phyloP scores from a whole-genome alignment of 176 grass and related monocot species.

The Oryza brachyantha region DNA sequence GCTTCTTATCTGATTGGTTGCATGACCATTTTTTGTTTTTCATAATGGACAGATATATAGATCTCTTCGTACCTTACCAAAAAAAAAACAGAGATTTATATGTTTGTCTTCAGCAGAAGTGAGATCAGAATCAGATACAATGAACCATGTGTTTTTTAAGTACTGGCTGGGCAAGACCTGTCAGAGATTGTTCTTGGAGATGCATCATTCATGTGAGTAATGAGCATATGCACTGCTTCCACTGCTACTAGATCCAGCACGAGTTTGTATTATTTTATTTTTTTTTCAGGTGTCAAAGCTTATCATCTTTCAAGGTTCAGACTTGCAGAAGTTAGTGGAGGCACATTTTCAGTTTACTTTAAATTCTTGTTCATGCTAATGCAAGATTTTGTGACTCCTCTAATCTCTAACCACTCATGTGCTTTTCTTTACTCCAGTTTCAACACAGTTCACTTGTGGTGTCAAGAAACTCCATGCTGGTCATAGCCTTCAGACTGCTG shows the following conservation, averaged over 20 bases:
- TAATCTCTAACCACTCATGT: not conserved
- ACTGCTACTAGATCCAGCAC: not conserved
- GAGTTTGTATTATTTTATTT: not conserved
- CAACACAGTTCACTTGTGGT: not conserved
- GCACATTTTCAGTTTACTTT: not conserved
- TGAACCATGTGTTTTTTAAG: slow-evolving; percentile 14
- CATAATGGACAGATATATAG: not conserved
- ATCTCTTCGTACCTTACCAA: not conserved
- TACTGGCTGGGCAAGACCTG: not conserved
- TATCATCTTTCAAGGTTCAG: not conserved
- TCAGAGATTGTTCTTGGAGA: not conserved
- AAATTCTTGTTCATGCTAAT: not conserved
- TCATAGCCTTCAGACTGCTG: not conserved
- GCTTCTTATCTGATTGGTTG: slow-evolving; percentile 12
- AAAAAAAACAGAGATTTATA: not conserved
- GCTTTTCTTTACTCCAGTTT: not conserved
- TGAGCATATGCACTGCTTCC: not conserved
- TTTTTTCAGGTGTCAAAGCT: not conserved
- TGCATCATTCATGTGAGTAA: slow-evolving; percentile 19
- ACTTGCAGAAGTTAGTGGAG: not conserved
- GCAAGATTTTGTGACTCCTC: not conserved
- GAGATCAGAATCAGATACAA: slow-evolving; percentile 35
- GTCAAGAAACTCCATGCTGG: not conserved
- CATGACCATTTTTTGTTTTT: not conserved
- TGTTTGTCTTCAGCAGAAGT: not conserved